Evolutionary conservation across 2,329 filamentous ascomycete genomes (phyloP).

Genomic region (Eutypa lata): DNA sequence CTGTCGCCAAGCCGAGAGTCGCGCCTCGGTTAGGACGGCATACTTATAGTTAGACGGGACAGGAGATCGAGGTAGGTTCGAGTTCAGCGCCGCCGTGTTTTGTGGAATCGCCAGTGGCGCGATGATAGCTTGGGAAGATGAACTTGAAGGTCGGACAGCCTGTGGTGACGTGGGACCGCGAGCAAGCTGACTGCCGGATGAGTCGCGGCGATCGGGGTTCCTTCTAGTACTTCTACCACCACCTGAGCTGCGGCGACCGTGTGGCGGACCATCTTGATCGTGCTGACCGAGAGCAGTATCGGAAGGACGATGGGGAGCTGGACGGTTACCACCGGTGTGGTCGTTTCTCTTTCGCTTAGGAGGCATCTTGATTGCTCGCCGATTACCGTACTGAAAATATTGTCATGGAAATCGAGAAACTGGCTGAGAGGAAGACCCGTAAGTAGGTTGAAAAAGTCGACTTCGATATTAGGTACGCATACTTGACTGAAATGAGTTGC

Average conservation of each 20-base stretch:
- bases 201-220: constrained; percentile 49
- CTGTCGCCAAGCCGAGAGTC: constrained; percentile 64
- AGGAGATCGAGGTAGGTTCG: constrained; percentile 26
- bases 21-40: constrained; percentile 69
- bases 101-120: constrained; percentile 21
- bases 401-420: constrained; percentile 17
- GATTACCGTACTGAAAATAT: constrained; percentile 15
- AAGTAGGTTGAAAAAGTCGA: constrained; percentile 7
- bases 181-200: constrained; percentile 35
- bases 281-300: constrained; percentile 55
- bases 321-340: constrained; percentile 47
- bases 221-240: constrained; percentile 45
- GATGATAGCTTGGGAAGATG: constrained; percentile 31
- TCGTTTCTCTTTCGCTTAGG: constrained; percentile 60
- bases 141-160: constrained; percentile 33
- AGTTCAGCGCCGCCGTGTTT: constrained; percentile 18
- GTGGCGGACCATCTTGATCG: constrained; percentile 44
- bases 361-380: constrained; percentile 42
- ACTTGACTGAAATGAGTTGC: constrained; percentile 3
- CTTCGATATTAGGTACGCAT: constrained; percentile 17
- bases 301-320: constrained; percentile 60
- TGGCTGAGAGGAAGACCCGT: constrained; percentile 14
- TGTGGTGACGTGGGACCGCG: constrained; percentile 30
- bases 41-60: constrained; percentile 61
- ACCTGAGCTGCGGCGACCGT: constrained; percentile 36